Evolutionary conservation across 2,329 filamentous ascomycete species (phyloP), one percentile per base, ranked within the genome.

Genomic region (Dendryphion nanum): DNA sequence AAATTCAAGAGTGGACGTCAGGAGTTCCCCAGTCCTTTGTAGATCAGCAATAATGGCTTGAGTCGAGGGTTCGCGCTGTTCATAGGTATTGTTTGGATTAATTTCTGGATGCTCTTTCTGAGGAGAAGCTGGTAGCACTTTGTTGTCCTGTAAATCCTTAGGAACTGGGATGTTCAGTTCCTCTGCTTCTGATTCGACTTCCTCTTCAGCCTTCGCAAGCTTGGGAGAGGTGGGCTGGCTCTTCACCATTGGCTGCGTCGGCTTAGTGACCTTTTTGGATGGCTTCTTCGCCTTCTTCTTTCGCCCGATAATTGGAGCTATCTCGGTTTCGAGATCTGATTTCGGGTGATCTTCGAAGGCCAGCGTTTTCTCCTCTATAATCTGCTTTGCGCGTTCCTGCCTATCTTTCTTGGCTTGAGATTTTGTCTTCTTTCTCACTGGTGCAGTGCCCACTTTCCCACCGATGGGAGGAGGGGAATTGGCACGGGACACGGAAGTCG

Each of bases 201-300:
- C 49, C 4, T 64, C 60, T 29, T 63, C 58, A 5, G 57, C 47
- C 1, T 46, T 58, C 4, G 44, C 48, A 6, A 50, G 48, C 37
- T 61, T 61, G 1, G 58, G 56, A 13, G 61, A 59, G 34, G 51
- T 51, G 14, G 60, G 52, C 28, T 55, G 56, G 31, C 48, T 59
- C 29, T 57, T 59, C 8, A 47, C 48, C 8, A 45, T 39, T 23
- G 51, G 45, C 15, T 45, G 38, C 8, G 51, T 35, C 18, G 50
- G 42, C 31, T 62, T 64, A 1, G 53, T 37, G 16, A 30, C 61
- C 31, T 29, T 63, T 41, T 53, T 60, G 54, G 40, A 55, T 47
- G 61, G 53, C 67, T 89, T 91, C 73, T 86, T 89, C 61, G 86
- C 80, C 69, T 91, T 93, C 73, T 89, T 91, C 73, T 89, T 89